Evolutionary conservation across 768 basidiomycete species (phyloP).

Genomic region (Rubroboletus satanas): DNA sequence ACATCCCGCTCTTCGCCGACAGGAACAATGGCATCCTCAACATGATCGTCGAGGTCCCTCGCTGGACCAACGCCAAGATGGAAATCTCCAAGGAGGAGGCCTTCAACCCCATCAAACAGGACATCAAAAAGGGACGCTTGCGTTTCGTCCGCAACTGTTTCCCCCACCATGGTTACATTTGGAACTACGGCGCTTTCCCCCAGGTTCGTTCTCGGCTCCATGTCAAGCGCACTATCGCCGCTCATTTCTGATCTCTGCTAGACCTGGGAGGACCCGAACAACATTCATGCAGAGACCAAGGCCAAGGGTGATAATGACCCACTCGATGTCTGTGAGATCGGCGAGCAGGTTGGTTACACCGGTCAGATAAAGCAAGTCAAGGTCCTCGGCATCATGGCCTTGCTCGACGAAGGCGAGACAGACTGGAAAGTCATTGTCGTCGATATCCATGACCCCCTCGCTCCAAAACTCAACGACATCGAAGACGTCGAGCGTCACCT

Average conservation of each 20-base stretch:
- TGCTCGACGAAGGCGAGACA: constrained; percentile 98
- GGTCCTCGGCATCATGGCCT: constrained; percentile 99
- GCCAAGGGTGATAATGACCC: constrained; percentile 99
- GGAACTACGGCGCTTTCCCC: constrained; percentile 99
- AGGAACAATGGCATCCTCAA: constrained; percentile 93
- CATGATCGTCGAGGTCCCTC: constrained; percentile 97
- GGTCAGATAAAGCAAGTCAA: constrained; percentile 99
- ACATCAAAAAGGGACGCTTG: constrained; percentile 93
- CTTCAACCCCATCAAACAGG: constrained; percentile 99
- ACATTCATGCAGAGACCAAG: constrained; percentile 92
- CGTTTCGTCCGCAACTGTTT: constrained; percentile 99
- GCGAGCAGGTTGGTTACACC: constrained; percentile 94
- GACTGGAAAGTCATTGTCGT: constrained; percentile 99
- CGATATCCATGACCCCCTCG: constrained; percentile 92
- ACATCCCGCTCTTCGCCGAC: constrained; percentile 97
- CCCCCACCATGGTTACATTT: constrained; percentile 99
- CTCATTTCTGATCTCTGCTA: constrained; percentile 29
- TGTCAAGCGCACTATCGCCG: neutral
- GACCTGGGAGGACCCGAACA: constrained; percentile 97
- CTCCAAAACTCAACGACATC: constrained; percentile 94
- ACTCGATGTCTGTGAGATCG: constrained; percentile 99
- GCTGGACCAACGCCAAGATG: constrained; percentile 99
- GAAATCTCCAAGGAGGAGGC: constrained; percentile 97
- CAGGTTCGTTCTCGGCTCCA: constrained; percentile 51
- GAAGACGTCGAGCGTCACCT: constrained; percentile 99